Conservation (phyloP, 2,329 filamentous ascomycete species). For the Ceratocystis smalleyi region DNA sequence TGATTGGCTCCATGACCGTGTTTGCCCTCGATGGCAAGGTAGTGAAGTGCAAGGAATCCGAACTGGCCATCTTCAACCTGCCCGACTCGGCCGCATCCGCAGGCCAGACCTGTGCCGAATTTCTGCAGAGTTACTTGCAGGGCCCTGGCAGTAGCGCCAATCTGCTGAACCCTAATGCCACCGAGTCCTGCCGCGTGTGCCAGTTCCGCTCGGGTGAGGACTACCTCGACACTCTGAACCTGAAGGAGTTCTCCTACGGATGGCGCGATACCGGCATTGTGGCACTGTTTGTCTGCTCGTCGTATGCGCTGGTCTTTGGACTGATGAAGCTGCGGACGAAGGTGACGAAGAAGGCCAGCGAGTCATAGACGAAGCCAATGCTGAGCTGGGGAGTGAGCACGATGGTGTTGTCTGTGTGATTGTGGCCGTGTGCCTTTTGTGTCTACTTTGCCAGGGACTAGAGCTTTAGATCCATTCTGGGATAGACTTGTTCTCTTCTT, state of each 20-base stretch:
- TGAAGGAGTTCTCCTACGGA: constrained; percentile 45
- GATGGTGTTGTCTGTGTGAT: neutral
- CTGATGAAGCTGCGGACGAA: constrained; percentile 36
- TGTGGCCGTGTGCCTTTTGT: too few species aligned
- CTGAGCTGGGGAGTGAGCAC: too few species aligned
- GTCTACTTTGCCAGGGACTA: neutral
- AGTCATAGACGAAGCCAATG: neutral
- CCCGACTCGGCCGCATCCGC: constrained; percentile 21
- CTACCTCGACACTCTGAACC: constrained; percentile 43
- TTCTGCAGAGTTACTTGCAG: constrained; percentile 37
- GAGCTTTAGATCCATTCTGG: neutral
- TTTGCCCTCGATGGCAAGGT: constrained; percentile 34
- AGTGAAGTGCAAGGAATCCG: constrained; percentile 32
- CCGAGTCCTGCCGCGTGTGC: constrained; percentile 42
- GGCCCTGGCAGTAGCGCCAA: constrained; percentile 33
- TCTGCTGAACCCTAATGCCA: constrained; percentile 45
- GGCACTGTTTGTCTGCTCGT: constrained; percentile 38
- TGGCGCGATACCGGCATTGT: constrained; percentile 51
- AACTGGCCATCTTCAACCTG: constrained; percentile 38
- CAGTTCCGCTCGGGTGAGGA: constrained; percentile 42
- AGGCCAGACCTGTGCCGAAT: constrained; percentile 40
- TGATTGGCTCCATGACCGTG: constrained; percentile 40
- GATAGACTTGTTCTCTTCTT: neutral
- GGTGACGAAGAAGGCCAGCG: constrained; percentile 30
- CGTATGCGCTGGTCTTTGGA: constrained; percentile 33